These are phyloP conservation scores for Biancaea sappan DNA, from an alignment of 306 rosid genomes.

Conservation along the genomic window DNA sequence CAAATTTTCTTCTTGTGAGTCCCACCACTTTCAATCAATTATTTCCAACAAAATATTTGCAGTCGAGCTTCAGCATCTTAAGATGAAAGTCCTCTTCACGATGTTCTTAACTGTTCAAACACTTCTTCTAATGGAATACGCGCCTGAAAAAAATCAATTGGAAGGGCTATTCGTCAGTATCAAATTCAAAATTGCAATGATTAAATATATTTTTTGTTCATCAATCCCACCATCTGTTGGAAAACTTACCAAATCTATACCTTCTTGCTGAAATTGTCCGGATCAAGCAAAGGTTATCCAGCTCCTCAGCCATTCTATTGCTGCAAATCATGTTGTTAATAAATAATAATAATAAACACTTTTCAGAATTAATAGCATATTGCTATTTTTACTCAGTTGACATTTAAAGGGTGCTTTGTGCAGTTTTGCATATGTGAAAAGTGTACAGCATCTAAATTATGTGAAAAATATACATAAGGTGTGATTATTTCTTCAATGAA, in stretches of 20 bases:
- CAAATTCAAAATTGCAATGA: slow-evolving; percentile 30
- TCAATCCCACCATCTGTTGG: neutral
- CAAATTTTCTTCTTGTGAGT: too few relatives aligned
- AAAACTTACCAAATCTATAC: slow-evolving; percentile 72
- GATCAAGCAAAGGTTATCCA: slow-evolving; percentile 73
- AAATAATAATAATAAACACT: too few relatives aligned
- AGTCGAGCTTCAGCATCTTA: too few relatives aligned
- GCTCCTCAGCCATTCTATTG: slow-evolving; percentile 64
- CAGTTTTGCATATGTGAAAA: too few relatives aligned
- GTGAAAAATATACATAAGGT: neutral
- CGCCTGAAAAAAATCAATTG: slow-evolving; percentile 51
- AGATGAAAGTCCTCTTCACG: too few relatives aligned
- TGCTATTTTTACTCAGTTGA: neutral
- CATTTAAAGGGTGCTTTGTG: neutral
- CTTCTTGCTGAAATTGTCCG: slow-evolving; percentile 71
- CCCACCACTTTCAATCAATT: too few relatives aligned
- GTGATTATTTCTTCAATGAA: neutral
- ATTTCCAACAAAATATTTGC: too few relatives aligned
- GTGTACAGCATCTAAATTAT: neutral
- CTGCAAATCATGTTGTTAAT: slow-evolving; percentile 32
- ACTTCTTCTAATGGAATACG: slow-evolving; percentile 69
- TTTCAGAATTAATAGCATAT: too few relatives aligned
- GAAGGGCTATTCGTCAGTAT: neutral
- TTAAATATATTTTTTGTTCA: neutral
- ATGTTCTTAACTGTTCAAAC: too few relatives aligned